phyloP scores from a whole-genome alignment of 1,139 yeast species.

The Hansenula sp. region DNA sequence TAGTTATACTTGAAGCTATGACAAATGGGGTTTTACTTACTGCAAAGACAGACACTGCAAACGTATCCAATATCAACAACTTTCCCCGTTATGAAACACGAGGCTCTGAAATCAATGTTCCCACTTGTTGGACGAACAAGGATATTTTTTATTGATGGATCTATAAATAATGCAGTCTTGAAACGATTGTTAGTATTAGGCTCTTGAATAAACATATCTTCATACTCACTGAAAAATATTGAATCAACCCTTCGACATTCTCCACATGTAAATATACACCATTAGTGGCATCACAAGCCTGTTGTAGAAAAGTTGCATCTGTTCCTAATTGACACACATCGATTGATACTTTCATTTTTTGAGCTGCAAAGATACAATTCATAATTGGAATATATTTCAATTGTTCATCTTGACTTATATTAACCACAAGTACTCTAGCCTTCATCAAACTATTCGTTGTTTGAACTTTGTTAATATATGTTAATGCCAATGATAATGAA shows the following conservation, averaged over 20 bases:
- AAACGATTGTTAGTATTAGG: too few species aligned
- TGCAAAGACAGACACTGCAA: conserved; percentile 92
- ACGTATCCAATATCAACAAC: conserved; percentile 92
- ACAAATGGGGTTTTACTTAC: too few species aligned
- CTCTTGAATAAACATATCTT: too few species aligned
- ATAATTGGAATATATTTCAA: conserved; percentile 87
- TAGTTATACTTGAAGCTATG: too few species aligned
- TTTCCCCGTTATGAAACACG: conserved; percentile 85
- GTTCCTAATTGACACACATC: conserved; percentile 85
- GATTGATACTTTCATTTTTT: conserved; percentile 82
- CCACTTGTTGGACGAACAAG: conserved; percentile 81
- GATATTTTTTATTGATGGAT: conserved; percentile 72
- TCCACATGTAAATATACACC: conserved; percentile 80
- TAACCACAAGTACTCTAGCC: conserved; percentile 69
- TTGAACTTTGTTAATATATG: conserved; percentile 71
- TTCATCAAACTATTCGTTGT: conserved; percentile 52
- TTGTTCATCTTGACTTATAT: conserved; percentile 73
- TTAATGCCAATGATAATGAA: conserved; percentile 46
- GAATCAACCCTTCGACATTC: conserved; percentile 77
- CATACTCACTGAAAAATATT: conserved; percentile 37
- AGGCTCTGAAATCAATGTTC: conserved; percentile 89
- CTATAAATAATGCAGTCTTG: conserved; percentile 67
- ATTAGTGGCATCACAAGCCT: conserved; percentile 91
- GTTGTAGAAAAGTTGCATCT: conserved; percentile 83
- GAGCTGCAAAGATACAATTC: conserved; percentile 96